Evolutionary conservation across 306 rosid genomes (phyloP), one percentile per base, ranked within the genome.

Genomic region (Inga laurina): DNA sequence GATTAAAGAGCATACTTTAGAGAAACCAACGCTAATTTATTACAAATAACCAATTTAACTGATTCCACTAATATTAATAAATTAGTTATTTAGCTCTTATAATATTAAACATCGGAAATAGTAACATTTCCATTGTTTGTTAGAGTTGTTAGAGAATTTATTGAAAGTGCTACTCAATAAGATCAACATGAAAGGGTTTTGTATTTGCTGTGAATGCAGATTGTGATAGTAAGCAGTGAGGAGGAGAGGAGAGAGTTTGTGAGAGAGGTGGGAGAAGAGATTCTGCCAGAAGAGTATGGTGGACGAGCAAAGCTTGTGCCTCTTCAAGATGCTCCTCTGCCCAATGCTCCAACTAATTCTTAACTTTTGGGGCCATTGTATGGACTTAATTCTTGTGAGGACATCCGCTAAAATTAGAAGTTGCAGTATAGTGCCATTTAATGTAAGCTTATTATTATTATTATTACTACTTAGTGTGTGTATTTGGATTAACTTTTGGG

Each of bases 181-280:
- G 8, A 52, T 52, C 22, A 52, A 52, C 57, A 52, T 52, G 7
- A 54, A 32, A 34, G 11, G 16, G 4, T 21, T 35, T 78, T 62
- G 7, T 24, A 1, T 65, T 71, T 74, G 52, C 82, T 62, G 67
- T 81, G 71, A 77, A 65, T 92, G 88, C 93, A 96, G 99, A 62
- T 96, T 88, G 92, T 91, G 68, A 93, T 96, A 16, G 91, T 96
- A 80, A 90, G 79, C 80, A 92, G 83, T 41, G 97, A 96, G 49
- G 92, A 91, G 12, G 97, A 94, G 82, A 86, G 49, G 71, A 79
- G 27, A 46, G 75, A 74, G 68, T 89, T 97, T 72, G 59, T 91
- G 56, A 79, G 79, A 80, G 92, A 90, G 75, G 85, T 94, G 27
- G 97, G 99, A 16, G 98, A 91, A 88, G 98, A 97, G n/a, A 80